Conservation (phyloP, 2,329 filamentous ascomycete genomes). For the Metarhizium guizhouense region DNA sequence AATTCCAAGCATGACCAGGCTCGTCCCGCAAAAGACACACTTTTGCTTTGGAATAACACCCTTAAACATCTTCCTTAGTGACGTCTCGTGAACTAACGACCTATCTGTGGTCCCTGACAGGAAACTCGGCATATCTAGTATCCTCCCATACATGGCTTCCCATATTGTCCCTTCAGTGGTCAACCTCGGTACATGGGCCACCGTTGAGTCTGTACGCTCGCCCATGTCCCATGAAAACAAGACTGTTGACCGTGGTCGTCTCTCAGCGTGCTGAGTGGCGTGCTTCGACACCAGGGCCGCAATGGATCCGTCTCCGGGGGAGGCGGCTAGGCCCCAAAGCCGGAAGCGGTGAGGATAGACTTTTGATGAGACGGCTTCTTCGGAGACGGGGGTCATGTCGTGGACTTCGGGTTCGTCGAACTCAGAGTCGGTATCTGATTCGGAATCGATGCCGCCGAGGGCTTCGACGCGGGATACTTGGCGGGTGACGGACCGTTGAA, state of each 20-base stretch:
- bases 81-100: constrained; percentile 10
- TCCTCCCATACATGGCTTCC: constrained; percentile 52
- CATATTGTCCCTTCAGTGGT: constrained; percentile 48
- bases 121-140: constrained; percentile 34
- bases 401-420: constrained; percentile 9
- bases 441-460: constrained; percentile 23
- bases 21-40: constrained; percentile 39
- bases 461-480: constrained; percentile 36
- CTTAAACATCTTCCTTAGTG: constrained; percentile 30
- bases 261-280: constrained; percentile 38
- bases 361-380: constrained; percentile 27
- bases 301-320: constrained; percentile 41
- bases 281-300: constrained; percentile 42
- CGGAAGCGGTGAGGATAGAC: constrained; percentile 41
- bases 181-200: constrained; percentile 14
- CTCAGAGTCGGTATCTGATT: constrained; percentile 12
- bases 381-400: constrained; percentile 9
- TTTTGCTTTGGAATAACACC: constrained; percentile 24
- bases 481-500: constrained; percentile 34
- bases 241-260: constrained; percentile 27
- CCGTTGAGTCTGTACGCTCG: constrained; percentile 1
- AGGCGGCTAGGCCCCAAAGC: constrained; percentile 43
- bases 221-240: constrained; percentile 25
- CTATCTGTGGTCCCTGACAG: constrained; percentile 13
- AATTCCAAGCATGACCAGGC: constrained; percentile 21